Base-by-base conservation (phyloP, 768 basidiomycete genomes). In the Candolleomyces efflorescens region DNA sequence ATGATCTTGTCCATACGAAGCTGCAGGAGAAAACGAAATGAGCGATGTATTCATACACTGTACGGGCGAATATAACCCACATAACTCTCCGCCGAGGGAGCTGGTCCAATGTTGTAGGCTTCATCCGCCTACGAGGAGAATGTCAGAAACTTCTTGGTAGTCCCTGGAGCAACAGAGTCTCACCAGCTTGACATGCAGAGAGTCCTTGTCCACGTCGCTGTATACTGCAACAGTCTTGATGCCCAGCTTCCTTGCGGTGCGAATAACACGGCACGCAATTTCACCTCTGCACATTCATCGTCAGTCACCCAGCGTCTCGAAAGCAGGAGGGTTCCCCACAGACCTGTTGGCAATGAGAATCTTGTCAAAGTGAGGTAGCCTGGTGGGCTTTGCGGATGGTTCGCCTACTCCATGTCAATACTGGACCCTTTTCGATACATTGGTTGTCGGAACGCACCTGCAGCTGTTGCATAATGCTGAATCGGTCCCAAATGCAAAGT, bases 261-360 rank as follows among this genome's bases (percentile, higher is more conserved):
- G 86, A 55, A 96, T 96, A 45, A 98, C 92, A 18, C 94, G 87
- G 70, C 95, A 97, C 5, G 94, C 94, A 61, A 98, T 98, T 72
- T 98, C 94, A 48, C 94, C 94, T 70, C 94, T 96, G 60, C 13
- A 37, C 11, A 26, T 1, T 54, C 4, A 41, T 17, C 32, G 18
- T 59, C 15, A 36, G 22, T 58, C 11, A 48, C 39, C 37, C 20
- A 56, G 24, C 45, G 12, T 5, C 9, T 11, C 5, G 24, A 10
- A 22, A 32, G 23, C 11, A 24, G 5, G 10, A 26, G 4, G 9
- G 54, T 6, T 13, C 23, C 50, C 38, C 15, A 51, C 75, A 53
- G 55, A 88, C 94, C 94, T 77, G 67, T 97, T 97, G 0, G 94
- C 94, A 56, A 97, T 85, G 22, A 97, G 79, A 59, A 95, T 91